A percentile compares a stretch with the other conserved stretches of the same genome.
phyloP scores from a whole-genome alignment of 495 filamentous ascomycete species.

The Darksidea phi region DNA sequence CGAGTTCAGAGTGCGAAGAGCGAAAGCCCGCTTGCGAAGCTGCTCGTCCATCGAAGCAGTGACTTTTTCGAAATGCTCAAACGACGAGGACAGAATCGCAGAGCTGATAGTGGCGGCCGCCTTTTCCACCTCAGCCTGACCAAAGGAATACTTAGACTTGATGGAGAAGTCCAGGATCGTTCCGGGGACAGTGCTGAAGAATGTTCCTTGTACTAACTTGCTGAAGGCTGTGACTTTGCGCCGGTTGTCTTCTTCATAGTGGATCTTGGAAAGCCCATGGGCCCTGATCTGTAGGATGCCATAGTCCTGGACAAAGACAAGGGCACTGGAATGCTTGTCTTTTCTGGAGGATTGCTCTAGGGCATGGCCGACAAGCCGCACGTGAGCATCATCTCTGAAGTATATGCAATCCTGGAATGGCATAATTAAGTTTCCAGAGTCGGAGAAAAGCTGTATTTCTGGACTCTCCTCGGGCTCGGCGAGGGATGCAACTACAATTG shows the following conservation, averaged over 20 bases:
- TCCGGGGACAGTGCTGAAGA: constrained; percentile 75
- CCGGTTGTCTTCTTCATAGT: constrained; percentile 45
- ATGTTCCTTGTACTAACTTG: constrained; percentile 92
- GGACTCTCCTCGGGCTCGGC: constrained; percentile 59
- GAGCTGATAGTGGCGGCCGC: constrained; percentile 76
- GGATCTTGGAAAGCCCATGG: constrained; percentile 46
- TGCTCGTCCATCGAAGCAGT: constrained; percentile 78
- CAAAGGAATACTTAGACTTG: constrained; percentile 61
- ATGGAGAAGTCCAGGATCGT: constrained; percentile 79
- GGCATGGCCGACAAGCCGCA: constrained; percentile 50
- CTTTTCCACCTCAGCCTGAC: constrained; percentile 65
- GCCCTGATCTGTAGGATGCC: constrained; percentile 75
- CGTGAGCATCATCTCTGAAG: constrained; percentile 63
- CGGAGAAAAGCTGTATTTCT: constrained; percentile 66
- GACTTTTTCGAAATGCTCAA: constrained; percentile 66
- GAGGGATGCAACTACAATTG: constrained; percentile 73
- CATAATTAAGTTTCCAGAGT: constrained; percentile 56
- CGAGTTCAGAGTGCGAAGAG: constrained; percentile 67
- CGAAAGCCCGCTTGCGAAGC: constrained; percentile 64
- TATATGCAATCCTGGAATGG: constrained; percentile 82
- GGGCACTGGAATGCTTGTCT: constrained; percentile 57
- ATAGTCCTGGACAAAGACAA: constrained; percentile 74
- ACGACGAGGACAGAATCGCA: constrained; percentile 76
- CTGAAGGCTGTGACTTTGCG: constrained; percentile 68
- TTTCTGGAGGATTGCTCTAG: constrained; percentile 45